Evolutionary conservation across 129 eudicot genomes (phyloP), one percentile per base, ranked within the genome.

Genomic region (Cynara cardunculus): DNA sequence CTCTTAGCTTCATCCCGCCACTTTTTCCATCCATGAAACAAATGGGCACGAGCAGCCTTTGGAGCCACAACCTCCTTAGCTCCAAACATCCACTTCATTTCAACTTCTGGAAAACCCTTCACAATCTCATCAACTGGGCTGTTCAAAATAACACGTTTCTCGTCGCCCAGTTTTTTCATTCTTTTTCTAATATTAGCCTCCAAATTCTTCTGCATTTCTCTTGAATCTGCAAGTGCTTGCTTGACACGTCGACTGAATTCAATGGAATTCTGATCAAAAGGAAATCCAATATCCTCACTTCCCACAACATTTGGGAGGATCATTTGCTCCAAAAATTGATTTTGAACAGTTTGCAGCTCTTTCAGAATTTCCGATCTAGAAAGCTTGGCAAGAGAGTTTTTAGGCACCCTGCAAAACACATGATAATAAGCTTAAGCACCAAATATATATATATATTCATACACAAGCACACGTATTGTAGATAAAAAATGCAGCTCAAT

Each of bases 1-100:
- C 76, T 89, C 82, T 90, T 94, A 39, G 72, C 83, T 69, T 87
- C 96, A 73, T 94, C 96, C 37, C 96, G 89, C 98, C 98, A 91
- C 74, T 81, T 90, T 83, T 89, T 94, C 97, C 97, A 91, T 78
- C 98, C 97, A 78, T 90, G 93, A 73, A 80, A 82, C 70, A 94
- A 82, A 75, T 85, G 88, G 65, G 77, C 64, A 53, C 93, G 77
- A 25, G 78, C 87, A 87, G 98, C 97, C 81, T 89, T 94, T 59
- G 98, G 98, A 62, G 86, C 86, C 59, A 89, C 89, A 73, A 86
- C 88, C 85, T 90, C 98, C 80, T 91, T 94, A 39, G 35, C 83
- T 71, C 97, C 98, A 90, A 94, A 91, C 89, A 79, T 86, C 98
- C 97, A 91, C 86, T 91, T 90, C 74, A 81, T 78, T 77, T 94